phyloP scores from a whole-genome alignment of 1,139 yeast species.

The Sugiyamaella xylanicola region DNA sequence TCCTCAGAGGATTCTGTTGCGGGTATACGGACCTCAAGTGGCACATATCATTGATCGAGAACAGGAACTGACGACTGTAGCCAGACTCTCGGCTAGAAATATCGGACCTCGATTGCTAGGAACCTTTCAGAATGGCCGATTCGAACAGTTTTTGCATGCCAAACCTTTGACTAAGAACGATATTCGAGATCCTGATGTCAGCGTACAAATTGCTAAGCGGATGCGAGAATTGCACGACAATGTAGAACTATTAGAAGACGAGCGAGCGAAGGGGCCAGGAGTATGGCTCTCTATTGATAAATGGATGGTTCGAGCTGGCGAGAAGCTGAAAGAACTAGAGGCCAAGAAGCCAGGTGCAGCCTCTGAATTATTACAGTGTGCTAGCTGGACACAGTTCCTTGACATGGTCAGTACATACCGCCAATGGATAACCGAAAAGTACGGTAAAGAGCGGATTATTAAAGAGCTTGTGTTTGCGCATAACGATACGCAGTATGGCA shows the following conservation, averaged over 20 bases:
- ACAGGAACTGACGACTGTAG: constrained; percentile 69
- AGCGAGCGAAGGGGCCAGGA: constrained; percentile 59
- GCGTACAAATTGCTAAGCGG: constrained; percentile 88
- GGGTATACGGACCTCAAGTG: constrained; percentile 92
- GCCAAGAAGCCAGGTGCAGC: constrained; percentile 28
- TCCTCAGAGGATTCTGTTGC: constrained; percentile 57
- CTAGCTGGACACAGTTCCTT: constrained; percentile 55
- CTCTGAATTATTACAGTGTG: constrained; percentile 37
- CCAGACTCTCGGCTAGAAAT: constrained; percentile 69
- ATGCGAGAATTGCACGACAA: constrained; percentile 93
- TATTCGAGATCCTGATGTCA: constrained; percentile 71
- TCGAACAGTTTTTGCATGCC: constrained; percentile 87
- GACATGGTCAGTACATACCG: constrained; percentile 53
- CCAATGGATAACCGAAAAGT: constrained; percentile 61
- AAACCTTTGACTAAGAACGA: constrained; percentile 71
- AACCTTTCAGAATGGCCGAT: constrained; percentile 85
- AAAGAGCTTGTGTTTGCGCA: constrained; percentile 76
- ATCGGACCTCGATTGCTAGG: constrained; percentile 92
- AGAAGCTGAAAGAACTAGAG: constrained; percentile 40
- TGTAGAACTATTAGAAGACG: constrained; percentile 61
- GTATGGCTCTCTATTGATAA: constrained; percentile 70
- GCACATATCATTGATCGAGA: constrained; percentile 86
- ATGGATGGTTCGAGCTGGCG: constrained; percentile 67
- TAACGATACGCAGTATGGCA: constrained; percentile 96
- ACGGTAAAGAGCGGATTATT: constrained; percentile 50